phyloP scores from a whole-genome alignment of 768 basidiomycete species.

The Trametes villosa region DNA sequence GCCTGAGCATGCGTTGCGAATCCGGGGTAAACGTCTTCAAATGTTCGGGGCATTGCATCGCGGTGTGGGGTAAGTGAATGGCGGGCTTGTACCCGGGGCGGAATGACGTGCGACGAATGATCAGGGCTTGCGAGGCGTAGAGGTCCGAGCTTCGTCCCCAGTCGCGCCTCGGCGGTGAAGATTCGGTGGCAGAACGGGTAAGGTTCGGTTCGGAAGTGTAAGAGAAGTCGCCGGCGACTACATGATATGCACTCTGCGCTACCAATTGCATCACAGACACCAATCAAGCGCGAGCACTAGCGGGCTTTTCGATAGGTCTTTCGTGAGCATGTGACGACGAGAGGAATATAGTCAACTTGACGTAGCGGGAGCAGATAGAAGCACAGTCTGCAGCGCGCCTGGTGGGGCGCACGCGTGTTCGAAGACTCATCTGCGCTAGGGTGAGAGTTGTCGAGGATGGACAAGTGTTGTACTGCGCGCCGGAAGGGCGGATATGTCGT shows the following conservation, averaged over 20 bases:
- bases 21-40: conserved; percentile 33
- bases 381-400: neutral
- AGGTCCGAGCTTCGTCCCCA: conserved; percentile 23
- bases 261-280: conserved; percentile 14
- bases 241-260: neutral
- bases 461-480: neutral
- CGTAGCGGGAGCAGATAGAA: neutral
- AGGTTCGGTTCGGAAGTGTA: conserved; percentile 29
- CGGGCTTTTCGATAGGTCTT: conserved; percentile 1
- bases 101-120: conserved; percentile 16
- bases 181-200: conserved; percentile 33
- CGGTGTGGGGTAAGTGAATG: conserved; percentile 28
- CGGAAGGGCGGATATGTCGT: neutral
- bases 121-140: conserved; percentile 1
- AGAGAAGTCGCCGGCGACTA: conserved; percentile 6
- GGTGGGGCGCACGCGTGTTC: neutral
- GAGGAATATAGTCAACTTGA: conserved; percentile 1
- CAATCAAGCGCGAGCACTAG: neutral
- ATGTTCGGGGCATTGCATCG: conserved; percentile 35
- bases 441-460: neutral
- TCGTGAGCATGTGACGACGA: conserved; percentile 14
- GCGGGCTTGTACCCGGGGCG: neutral
- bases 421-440: neutral
- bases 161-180: conserved; percentile 28
- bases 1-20: conserved; percentile 14